Conservation (phyloP, 2,329 filamentous ascomycete genomes). For the Fusarium oligoseptatum region DNA sequence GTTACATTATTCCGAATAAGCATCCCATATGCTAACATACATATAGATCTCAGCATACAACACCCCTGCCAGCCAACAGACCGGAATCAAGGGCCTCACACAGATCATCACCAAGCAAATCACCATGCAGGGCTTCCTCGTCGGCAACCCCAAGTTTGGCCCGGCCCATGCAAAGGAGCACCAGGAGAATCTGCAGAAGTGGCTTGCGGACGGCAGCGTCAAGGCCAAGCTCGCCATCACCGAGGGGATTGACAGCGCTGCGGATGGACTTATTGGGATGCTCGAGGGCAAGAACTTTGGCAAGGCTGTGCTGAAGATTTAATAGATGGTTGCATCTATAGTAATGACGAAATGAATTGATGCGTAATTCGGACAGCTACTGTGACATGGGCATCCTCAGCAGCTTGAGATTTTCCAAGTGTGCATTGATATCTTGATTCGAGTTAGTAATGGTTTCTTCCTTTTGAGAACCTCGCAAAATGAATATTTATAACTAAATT, state of each 20-base stretch:
- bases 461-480: no score
- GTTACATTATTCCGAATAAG: constrained; percentile 16
- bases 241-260: constrained; percentile 83
- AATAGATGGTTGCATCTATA: constrained; percentile 15
- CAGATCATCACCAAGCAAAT: constrained; percentile 76
- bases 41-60: constrained; percentile 75
- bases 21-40: background rate
- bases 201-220: constrained; percentile 81
- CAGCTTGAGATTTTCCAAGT: background rate
- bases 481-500: no score
- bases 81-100: constrained; percentile 76
- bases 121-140: constrained; percentile 82
- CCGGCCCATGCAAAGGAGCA: constrained; percentile 77
- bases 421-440: background rate
- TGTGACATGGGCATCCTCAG: background rate
- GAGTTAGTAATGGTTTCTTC: no score
- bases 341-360: constrained; percentile 18
- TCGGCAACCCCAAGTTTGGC: constrained; percentile 74
- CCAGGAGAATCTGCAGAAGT: constrained; percentile 80
- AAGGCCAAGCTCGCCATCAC: constrained; percentile 78
- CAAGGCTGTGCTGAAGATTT: constrained; percentile 82
- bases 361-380: background rate
- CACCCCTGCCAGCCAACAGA: constrained; percentile 62
- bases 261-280: constrained; percentile 80
- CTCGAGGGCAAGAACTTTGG: constrained; percentile 86